These are phyloP conservation scores for Neurospora sp. DNA, from an alignment of 495 filamentous ascomycete genomes.

Conservation along the genomic window DNA sequence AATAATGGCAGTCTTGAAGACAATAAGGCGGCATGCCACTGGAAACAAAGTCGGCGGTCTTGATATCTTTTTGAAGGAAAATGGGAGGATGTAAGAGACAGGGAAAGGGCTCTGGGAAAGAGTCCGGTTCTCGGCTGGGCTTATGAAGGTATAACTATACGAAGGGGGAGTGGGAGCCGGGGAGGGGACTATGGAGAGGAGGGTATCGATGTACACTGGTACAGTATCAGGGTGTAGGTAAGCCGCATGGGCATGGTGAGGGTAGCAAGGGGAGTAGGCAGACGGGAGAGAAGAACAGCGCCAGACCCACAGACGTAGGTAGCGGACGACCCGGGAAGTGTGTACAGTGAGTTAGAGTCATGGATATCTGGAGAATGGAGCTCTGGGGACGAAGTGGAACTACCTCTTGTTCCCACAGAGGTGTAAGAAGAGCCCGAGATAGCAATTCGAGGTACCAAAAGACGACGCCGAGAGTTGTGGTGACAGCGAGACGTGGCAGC, in stretches of 20 bases:
- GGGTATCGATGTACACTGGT: not conserved
- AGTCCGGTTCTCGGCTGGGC: not conserved
- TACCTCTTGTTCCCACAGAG: not conserved
- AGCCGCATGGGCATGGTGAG: not conserved
- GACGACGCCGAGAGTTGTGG: not conserved
- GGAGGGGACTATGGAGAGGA: not conserved
- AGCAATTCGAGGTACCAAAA: not conserved
- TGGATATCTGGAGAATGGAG: not conserved
- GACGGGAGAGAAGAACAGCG: not conserved
- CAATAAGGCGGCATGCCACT: slow-evolving; percentile 71
- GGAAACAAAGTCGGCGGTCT: slow-evolving; percentile 9
- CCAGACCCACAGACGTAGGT: not conserved
- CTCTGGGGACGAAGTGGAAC: not conserved
- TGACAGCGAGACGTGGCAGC: not conserved
- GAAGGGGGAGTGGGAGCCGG: not conserved
- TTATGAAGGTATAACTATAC: not conserved
- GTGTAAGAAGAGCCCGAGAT: not conserved
- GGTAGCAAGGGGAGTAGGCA: not conserved
- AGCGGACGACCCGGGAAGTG: not conserved
- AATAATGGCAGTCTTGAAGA: slow-evolving; percentile 84
- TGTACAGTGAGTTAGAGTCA: not conserved
- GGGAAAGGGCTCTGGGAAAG: slow-evolving; percentile 8
- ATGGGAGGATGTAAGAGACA: slow-evolving; percentile 4
- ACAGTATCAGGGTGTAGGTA: not conserved
- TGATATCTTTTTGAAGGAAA: not conserved